phyloP scores from a whole-genome alignment of 2,329 filamentous ascomycete genomes.

The Mycosphaerella sp. region DNA sequence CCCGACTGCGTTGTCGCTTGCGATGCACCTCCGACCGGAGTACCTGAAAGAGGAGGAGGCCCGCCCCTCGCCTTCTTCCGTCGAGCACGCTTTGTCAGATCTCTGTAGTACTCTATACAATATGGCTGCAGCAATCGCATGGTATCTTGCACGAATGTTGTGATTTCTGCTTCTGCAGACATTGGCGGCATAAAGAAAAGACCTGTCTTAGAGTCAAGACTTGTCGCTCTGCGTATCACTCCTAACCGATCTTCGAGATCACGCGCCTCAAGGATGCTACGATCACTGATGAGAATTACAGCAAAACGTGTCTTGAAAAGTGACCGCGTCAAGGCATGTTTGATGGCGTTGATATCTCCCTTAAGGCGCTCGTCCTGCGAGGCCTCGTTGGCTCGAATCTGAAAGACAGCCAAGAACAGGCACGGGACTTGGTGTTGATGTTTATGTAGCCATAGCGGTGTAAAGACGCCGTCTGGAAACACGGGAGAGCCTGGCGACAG shows the following conservation, averaged over 20 bases:
- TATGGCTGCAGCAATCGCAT: slow-evolving; percentile 66
- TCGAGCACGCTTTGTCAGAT: slow-evolving; percentile 84
- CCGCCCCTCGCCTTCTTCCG: slow-evolving; percentile 78
- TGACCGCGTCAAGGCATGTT: slow-evolving; percentile 60
- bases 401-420: slow-evolving; percentile 74
- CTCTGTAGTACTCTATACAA: slow-evolving; percentile 84
- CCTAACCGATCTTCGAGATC: slow-evolving; percentile 71
- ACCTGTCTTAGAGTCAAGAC: slow-evolving; percentile 70
- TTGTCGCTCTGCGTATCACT: slow-evolving; percentile 71
- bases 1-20: slow-evolving; percentile 77
- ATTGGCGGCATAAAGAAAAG: slow-evolving; percentile 77
- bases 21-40: slow-evolving; percentile 76
- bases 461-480: slow-evolving; percentile 85
- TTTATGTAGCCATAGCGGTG: slow-evolving; percentile 77
- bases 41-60: slow-evolving; percentile 72
- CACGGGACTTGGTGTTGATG: slow-evolving; percentile 81
- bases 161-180: slow-evolving; percentile 63
- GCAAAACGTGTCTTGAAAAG: slow-evolving; percentile 73
- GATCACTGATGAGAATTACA: slow-evolving; percentile 71
- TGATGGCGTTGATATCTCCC: slow-evolving; percentile 74
- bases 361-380: slow-evolving; percentile 84
- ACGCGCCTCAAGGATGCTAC: slow-evolving; percentile 51
- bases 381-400: slow-evolving; percentile 65
- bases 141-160: slow-evolving; percentile 66
- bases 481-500: slow-evolving; percentile 74